Base-by-base conservation (phyloP, 2,329 filamentous ascomycete genomes). In the Ophiostoma sp. region DNA sequence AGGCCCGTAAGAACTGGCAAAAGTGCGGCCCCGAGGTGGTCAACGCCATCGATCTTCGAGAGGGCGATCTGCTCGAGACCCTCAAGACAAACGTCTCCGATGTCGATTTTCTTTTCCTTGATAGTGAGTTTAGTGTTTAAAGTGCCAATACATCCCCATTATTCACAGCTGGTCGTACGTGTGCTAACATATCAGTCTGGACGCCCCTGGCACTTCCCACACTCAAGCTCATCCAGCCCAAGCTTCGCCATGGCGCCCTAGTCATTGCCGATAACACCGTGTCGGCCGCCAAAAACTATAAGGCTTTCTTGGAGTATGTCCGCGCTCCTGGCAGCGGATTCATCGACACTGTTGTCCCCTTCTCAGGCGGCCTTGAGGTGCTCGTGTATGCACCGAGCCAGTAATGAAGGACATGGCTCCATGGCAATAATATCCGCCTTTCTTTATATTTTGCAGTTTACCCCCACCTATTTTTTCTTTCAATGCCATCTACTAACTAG, bases 1-100 rank as follows among this genome's bases (percentile, higher is more conserved):
- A 75, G 67, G 87, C 87, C 6, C 79, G 79, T n/a, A 77, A 80
- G 73, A 77, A 89, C 74, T 89, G 87, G 87, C 77, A 76, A 35
- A 76, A 80, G 68, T 82, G 82, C 2, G 86, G 86, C 0, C 77
- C 44, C 35, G 71, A 70, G 71, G 76, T 77, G 48, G 73, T 76
- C 31, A 76, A 67, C 23, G 60, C 52, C 52, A 57, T 57, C 10
- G 52, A 57, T 27, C 52, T 57, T 23, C 52, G 52, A 8, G 52
- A 57, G 52, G 52, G 52, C 10, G 52, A 57, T 57, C 23, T 57
- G 10, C 52, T 57, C 3, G 52, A 57, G n/a, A 57, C 52, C 8
- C 52, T 57, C 23, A 57, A 57, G 52, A 57, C 23, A 11, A 57
- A 57, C 52, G 23, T 57, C 11, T 27, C 4, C 10, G 11, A 57